phyloP scores from a whole-genome alignment of 73 alveolate genomes.

The Strombidium stylifer region DNA sequence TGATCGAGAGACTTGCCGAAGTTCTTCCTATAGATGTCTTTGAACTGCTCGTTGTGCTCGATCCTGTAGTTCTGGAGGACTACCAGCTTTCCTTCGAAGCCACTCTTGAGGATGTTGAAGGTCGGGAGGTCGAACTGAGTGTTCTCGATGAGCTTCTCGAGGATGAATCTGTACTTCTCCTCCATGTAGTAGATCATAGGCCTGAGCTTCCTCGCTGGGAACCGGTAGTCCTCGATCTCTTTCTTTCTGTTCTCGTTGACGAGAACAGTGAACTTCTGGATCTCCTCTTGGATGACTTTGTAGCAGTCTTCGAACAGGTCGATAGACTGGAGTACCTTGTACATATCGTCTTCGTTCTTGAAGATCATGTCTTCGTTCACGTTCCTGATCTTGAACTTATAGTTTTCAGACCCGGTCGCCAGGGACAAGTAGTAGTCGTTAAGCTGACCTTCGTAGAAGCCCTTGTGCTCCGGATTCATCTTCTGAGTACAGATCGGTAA shows the following conservation, averaged over 20 bases:
- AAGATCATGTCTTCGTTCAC: slow-evolving; percentile 51
- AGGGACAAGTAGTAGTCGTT: slow-evolving; percentile 42
- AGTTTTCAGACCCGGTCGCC: slow-evolving; percentile 62
- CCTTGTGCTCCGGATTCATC: slow-evolving; percentile 1
- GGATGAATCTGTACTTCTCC: too few species aligned
- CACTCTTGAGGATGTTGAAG: too few species aligned
- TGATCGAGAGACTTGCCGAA: slow-evolving; percentile 53
- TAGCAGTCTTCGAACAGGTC: slow-evolving; percentile 4
- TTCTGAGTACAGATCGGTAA: slow-evolving; percentile 42
- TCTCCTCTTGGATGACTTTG: slow-evolving; percentile 33
- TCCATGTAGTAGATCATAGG: neutral
- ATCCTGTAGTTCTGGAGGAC: too few species aligned
- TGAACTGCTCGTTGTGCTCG: neutral
- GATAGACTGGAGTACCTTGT: slow-evolving; percentile 42
- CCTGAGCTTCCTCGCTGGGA: neutral
- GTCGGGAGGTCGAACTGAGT: too few species aligned
- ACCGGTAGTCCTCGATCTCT: too few species aligned
- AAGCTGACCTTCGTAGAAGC: slow-evolving; percentile 14
- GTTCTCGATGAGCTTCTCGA: neutral
- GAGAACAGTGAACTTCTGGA: neutral
- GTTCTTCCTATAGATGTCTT: slow-evolving; percentile 23
- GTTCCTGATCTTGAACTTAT: slow-evolving; percentile 49
- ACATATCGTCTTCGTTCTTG: slow-evolving; percentile 64
- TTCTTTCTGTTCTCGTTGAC: neutral
- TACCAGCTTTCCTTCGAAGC: too few species aligned